Evolutionary conservation across 805 yeast genomes (phyloP).

Genomic region (Saccharomycopsis sp.): DNA sequence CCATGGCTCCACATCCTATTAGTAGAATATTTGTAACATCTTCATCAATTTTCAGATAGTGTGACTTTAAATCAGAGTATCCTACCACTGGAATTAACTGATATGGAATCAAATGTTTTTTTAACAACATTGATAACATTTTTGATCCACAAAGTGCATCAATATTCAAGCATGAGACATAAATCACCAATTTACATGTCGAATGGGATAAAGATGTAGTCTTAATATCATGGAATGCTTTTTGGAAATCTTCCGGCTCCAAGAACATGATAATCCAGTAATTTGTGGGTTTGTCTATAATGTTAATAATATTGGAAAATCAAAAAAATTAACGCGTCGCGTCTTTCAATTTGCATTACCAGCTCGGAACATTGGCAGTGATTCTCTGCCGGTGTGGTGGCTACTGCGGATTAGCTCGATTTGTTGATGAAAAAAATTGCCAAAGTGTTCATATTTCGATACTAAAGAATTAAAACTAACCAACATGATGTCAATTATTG

Average conservation of each 20-base stretch:
- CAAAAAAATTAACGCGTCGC: too few relatives aligned
- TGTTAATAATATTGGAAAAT: too few relatives aligned
- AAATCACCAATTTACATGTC: conserved; percentile 79
- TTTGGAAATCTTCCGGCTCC: conserved; percentile 55
- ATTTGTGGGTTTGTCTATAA: too few relatives aligned
- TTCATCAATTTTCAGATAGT: conserved; percentile 53
- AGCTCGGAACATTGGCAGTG: too few relatives aligned
- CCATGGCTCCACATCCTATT: conserved; percentile 89
- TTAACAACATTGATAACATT: conserved; percentile 58
- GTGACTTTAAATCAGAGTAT: conserved; percentile 61
- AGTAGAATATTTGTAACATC: conserved; percentile 69
- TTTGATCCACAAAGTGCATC: conserved; percentile 89
- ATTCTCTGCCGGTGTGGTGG: too few relatives aligned
- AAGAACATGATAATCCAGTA: too few relatives aligned
- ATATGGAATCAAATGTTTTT: conserved; percentile 75
- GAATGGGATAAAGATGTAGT: conserved; percentile 77
- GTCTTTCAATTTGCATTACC: too few relatives aligned
- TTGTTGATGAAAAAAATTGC: too few relatives aligned
- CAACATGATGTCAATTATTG: too few relatives aligned
- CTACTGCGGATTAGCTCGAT: too few relatives aligned
- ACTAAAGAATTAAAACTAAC: too few relatives aligned
- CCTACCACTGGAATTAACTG: conserved; percentile 93
- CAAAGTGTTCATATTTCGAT: too few relatives aligned
- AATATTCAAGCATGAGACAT: conserved; percentile 82
- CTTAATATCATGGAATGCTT: conserved; percentile 57